Percentiles rank a stretch among this genome's conserved stretches.
Evolutionary conservation across 106 monocot genomes (phyloP).

Genomic region (Dioscorea zingiberensis): DNA sequence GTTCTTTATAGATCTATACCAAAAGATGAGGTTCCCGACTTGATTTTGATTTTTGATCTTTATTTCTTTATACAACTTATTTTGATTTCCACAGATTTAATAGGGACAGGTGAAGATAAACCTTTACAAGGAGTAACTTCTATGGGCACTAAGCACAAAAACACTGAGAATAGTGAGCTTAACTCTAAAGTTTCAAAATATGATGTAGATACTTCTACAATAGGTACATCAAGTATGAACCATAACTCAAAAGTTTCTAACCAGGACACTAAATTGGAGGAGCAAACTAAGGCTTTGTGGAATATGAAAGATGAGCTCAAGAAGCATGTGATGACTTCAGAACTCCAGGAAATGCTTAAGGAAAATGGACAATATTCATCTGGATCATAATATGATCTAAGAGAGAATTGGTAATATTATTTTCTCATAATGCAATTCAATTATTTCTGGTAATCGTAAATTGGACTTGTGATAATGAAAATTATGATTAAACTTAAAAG

Average conservation of each 20-base stretch:
- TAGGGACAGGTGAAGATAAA: not conserved
- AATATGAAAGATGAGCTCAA: constrained; percentile 91
- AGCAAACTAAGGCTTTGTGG: constrained; percentile 78
- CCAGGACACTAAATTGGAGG: constrained; percentile 59
- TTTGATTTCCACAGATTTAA: not conserved
- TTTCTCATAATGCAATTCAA: not conserved
- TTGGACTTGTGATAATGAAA: no score
- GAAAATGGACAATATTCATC: constrained; percentile 76
- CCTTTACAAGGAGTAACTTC: constrained; percentile 22
- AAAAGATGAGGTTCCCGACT: not conserved
- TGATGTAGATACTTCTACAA: constrained; percentile 19
- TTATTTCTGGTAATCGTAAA: no score
- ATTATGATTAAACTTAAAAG: no score
- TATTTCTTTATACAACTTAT: not conserved
- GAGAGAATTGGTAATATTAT: constrained; percentile 76
- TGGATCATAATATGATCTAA: constrained; percentile 90
- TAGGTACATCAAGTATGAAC: constrained; percentile 12
- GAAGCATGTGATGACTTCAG: constrained; percentile 51
- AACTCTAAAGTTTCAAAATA: constrained; percentile 43
- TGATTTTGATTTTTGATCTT: not conserved
- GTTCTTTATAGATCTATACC: not conserved
- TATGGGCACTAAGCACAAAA: constrained; percentile 61
- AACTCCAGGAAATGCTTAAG: constrained; percentile 85
- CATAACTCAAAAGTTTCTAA: constrained; percentile 9
- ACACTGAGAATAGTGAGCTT: constrained; percentile 22